A percentile compares a stretch with the other conserved stretches of the same genome.
These are phyloP conservation scores for Cordyceps sp. DNA, from an alignment of 2,329 filamentous ascomycete species.

Conservation along the genomic window DNA sequence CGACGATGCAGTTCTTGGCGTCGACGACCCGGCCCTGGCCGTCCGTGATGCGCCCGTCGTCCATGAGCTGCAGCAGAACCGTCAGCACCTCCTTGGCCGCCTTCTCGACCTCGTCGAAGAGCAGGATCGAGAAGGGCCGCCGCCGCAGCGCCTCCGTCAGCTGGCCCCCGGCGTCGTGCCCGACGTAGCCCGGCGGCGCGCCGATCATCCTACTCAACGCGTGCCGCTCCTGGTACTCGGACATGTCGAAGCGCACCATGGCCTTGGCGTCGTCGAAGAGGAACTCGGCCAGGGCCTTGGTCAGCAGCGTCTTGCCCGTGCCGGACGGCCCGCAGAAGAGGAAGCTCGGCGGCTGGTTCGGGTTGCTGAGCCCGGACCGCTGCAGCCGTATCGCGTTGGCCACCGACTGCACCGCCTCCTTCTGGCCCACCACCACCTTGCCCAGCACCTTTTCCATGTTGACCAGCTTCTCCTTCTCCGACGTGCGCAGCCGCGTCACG, in stretches of 20 bases:
- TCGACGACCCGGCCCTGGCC: constrained; percentile 92
- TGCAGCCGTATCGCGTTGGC: constrained; percentile 93
- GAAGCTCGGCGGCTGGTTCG: constrained; percentile 94
- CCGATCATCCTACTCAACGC: constrained; percentile 95
- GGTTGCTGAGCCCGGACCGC: constrained; percentile 84
- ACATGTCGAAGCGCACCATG: constrained; percentile 99
- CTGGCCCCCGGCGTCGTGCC: constrained; percentile 89
- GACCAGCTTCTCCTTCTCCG: constrained; percentile 96
- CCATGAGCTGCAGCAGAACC: constrained; percentile 97
- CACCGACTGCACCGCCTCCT: constrained; percentile 81
- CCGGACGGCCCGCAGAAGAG: constrained; percentile 96
- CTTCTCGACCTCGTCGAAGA: constrained; percentile 98
- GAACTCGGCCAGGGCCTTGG: constrained; percentile 94
- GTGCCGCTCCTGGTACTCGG: constrained; percentile 95
- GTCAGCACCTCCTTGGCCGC: constrained; percentile 95
- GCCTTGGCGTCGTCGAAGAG: constrained; percentile 92
- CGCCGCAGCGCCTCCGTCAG: constrained; percentile 87
- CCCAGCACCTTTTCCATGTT: constrained; percentile 83
- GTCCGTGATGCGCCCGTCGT: constrained; percentile 95
- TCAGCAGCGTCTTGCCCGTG: constrained; percentile 94
- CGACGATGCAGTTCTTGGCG: constrained; percentile 94
- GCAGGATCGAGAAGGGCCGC: constrained; percentile 89
- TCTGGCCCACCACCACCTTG: constrained; percentile 82
- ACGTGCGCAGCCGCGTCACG: constrained; percentile 81
- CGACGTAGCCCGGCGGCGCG: constrained; percentile 90